These are phyloP conservation scores for Viridothelium virens DNA, from an alignment of 495 filamentous ascomycete genomes.

Conservation along the genomic window DNA sequence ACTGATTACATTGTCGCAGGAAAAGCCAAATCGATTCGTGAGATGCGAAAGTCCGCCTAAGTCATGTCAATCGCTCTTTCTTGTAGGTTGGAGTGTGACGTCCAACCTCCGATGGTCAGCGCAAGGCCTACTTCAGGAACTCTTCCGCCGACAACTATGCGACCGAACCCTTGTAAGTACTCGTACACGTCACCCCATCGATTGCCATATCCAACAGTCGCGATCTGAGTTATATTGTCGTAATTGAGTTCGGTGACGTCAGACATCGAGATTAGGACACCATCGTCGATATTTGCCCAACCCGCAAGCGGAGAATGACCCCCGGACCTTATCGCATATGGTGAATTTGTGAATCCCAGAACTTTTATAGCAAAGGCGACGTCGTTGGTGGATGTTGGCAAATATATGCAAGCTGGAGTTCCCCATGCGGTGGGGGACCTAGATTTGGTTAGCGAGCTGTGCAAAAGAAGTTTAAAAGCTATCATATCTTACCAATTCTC, in stretches of 20 bases:
- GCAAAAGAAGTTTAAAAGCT: not conserved
- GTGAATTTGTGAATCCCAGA: not conserved
- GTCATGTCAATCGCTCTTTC: not conserved
- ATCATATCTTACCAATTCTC: not conserved
- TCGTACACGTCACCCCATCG: constrained; percentile 27
- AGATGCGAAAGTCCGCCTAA: constrained; percentile 16
- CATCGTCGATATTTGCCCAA: not conserved
- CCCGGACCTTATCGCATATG: not conserved
- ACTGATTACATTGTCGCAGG: constrained; percentile 30
- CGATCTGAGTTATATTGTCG: constrained; percentile 33
- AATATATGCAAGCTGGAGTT: not conserved
- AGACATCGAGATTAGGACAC: constrained; percentile 39
- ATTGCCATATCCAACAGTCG: constrained; percentile 24
- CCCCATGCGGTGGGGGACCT: not conserved
- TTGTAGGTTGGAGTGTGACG: not conserved
- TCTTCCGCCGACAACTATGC: constrained; percentile 24
- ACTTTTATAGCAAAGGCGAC: not conserved
- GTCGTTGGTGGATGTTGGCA: not conserved
- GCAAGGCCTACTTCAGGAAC: constrained; percentile 26
- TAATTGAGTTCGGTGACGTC: constrained; percentile 41
- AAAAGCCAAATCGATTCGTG: constrained; percentile 11
- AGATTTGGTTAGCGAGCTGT: not conserved
- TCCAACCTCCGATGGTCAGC: constrained; percentile 22
- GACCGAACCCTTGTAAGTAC: constrained; percentile 13
- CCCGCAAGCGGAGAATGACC: not conserved